Percentiles rank a stretch among this genome's conserved stretches.
These are phyloP conservation scores for Hanseniaspora sp. DNA, from an alignment of 1,139 yeast genomes.

Conservation along the genomic window DNA sequence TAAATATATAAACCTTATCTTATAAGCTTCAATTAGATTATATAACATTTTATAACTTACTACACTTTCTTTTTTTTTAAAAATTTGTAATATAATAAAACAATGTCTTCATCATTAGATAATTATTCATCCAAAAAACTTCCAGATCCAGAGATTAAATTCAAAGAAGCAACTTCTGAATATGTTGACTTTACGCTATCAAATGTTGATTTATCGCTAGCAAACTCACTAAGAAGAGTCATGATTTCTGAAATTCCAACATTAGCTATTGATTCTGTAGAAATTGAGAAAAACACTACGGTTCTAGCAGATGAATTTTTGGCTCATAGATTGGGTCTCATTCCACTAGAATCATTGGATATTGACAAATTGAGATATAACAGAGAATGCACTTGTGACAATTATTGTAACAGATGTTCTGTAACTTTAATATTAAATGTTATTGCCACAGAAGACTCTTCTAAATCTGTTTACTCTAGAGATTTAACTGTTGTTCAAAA, in stretches of 20 bases:
- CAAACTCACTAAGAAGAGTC: constrained; percentile 81
- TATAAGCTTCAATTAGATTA: not conserved
- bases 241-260: constrained; percentile 97
- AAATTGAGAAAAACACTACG: constrained; percentile 82
- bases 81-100: not conserved
- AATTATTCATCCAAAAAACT: constrained; percentile 1
- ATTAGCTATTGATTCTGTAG: constrained; percentile 88
- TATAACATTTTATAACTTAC: not conserved
- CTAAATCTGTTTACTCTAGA: constrained; percentile 80
- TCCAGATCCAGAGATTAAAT: constrained; percentile 68
- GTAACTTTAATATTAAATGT: constrained; percentile 81
- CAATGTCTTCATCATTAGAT: constrained; percentile 6
- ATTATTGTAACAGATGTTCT: constrained; percentile 89
- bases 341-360: constrained; percentile 77
- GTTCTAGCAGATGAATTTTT: constrained; percentile 95
- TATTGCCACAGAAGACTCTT: constrained; percentile 74
- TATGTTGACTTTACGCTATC: constrained; percentile 82
- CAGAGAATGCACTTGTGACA: constrained; percentile 95
- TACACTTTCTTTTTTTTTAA: not conserved
- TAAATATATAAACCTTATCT: not conserved
- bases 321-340: constrained; percentile 82
- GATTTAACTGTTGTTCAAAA: constrained; percentile 54
- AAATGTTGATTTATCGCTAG: constrained; percentile 80
- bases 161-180: constrained; percentile 73
- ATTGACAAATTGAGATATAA: constrained; percentile 72